Percentiles rank a stretch among this genome's conserved stretches.
phyloP scores from a whole-genome alignment of 2,329 filamentous ascomycete species.

The Ploettnerulaceae sp. region DNA sequence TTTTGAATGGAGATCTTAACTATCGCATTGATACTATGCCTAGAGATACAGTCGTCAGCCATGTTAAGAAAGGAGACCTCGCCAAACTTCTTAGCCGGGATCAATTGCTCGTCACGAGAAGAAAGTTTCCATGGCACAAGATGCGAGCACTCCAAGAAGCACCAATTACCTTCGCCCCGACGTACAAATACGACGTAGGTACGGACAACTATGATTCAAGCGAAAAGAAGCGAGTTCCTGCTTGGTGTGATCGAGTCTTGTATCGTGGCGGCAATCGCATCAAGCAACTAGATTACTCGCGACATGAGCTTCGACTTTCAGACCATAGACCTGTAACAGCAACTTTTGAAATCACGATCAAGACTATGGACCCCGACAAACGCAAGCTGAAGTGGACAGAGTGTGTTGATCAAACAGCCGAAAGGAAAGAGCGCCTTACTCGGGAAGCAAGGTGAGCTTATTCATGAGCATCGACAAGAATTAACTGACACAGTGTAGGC shows the following conservation, averaged over 20 bases:
- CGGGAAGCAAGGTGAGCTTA: conserved; percentile 77
- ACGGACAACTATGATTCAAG: conserved; percentile 91
- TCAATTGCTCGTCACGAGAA: conserved; percentile 82
- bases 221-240: conserved; percentile 89
- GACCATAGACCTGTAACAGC: conserved; percentile 93
- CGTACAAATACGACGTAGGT: conserved; percentile 97
- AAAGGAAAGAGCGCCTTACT: conserved; percentile 62
- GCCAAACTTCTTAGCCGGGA: conserved; percentile 85
- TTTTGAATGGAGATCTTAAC: conserved; percentile 93
- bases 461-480: too few relatives aligned
- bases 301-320: conserved; percentile 85
- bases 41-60: conserved; percentile 84
- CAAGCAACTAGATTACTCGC: conserved; percentile 79
- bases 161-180: conserved; percentile 87
- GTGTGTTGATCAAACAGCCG: conserved; percentile 70
- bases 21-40: conserved; percentile 98
- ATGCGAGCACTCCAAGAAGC: conserved; percentile 86
- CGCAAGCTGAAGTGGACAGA: conserved; percentile 65
- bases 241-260: conserved; percentile 94
- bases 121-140: conserved; percentile 84
- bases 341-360: conserved; percentile 75
- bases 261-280: conserved; percentile 76
- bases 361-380: conserved; percentile 67
- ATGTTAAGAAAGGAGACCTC: conserved; percentile 76
- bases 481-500: conserved; percentile 44